A percentile compares a stretch with the other conserved stretches of the same genome.
These are phyloP conservation scores for Rhodotorula paludigena DNA, from an alignment of 768 basidiomycete genomes.

Conservation along the genomic window DNA sequence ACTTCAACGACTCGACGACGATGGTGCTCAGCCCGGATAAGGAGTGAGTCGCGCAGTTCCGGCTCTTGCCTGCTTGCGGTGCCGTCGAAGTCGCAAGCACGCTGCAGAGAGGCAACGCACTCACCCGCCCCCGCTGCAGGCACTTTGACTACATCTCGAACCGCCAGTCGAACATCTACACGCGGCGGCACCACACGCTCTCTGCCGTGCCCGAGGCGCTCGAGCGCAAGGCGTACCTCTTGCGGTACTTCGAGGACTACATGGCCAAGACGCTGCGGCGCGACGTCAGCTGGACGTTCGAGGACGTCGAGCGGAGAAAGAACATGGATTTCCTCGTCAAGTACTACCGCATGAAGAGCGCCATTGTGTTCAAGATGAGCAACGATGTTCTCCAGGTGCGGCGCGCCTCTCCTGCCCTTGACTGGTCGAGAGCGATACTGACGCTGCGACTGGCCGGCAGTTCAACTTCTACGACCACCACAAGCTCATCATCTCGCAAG, in stretches of 20 bases:
- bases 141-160: slow-evolving; percentile 78
- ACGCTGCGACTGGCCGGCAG: slow-evolving; percentile 50
- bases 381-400: slow-evolving; percentile 89
- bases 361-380: slow-evolving; percentile 92
- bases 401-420: slow-evolving; percentile 12
- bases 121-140: slow-evolving; percentile 50
- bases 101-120: too few relatives aligned
- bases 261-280: slow-evolving; percentile 86
- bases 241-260: slow-evolving; percentile 90
- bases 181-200: slow-evolving; percentile 59
- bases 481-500: slow-evolving; percentile 79
- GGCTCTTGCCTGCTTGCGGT: background rate
- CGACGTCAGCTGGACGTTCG: slow-evolving; percentile 75
- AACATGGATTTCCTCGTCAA: slow-evolving; percentile 96
- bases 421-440: background rate
- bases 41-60: slow-evolving; percentile 56
- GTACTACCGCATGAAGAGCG: slow-evolving; percentile 93
- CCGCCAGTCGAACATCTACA: slow-evolving; percentile 63
- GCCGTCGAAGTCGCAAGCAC: background rate
- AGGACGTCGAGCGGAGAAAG: slow-evolving; percentile 61
- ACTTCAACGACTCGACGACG: slow-evolving; percentile 93
- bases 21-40: slow-evolving; percentile 80
- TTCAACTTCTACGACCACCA: slow-evolving; percentile 99
- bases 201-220: slow-evolving; percentile 52
- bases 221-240: slow-evolving; percentile 81